Evolutionary conservation across 768 basidiomycete species (phyloP).

Genomic region (Amanita exitialis): DNA sequence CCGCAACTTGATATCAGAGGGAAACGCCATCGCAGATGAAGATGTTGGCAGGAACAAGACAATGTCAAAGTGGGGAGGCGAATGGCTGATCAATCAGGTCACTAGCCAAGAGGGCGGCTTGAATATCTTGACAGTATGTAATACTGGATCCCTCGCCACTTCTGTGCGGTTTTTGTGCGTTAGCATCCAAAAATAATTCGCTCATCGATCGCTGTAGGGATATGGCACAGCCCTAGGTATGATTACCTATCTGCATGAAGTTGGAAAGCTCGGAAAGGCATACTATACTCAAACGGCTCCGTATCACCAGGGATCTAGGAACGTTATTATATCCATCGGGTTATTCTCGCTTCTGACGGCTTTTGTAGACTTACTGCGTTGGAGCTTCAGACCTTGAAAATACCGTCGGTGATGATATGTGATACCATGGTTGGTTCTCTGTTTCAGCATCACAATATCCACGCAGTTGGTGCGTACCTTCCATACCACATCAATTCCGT

Average conservation of each 20-base stretch:
- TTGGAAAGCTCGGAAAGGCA: conserved; percentile 65
- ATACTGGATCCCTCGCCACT: conserved; percentile 94
- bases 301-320: conserved; percentile 89
- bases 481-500: background rate
- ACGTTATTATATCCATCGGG: conserved; percentile 6
- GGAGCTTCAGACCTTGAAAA: conserved; percentile 75
- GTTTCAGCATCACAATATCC: conserved; percentile 79
- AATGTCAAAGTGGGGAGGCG: conserved; percentile 81
- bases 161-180: conserved; percentile 43
- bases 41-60: conserved; percentile 79
- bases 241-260: conserved; percentile 83
- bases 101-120: conserved; percentile 33
- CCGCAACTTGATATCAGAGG: conserved; percentile 58
- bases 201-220: conserved; percentile 41
- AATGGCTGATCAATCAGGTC: conserved; percentile 63
- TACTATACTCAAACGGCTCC: conserved; percentile 93
- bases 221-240: conserved; percentile 93
- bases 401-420: conserved; percentile 90
- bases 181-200: background rate
- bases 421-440: conserved; percentile 97
- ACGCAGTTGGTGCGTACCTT: conserved; percentile 56
- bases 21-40: conserved; percentile 67
- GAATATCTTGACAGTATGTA: conserved; percentile 90
- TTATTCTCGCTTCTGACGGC: background rate
- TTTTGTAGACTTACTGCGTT: conserved; percentile 71